Evolutionary conservation across 2,329 filamentous ascomycete species (phyloP).

Genomic region (Aspergillus pseudonomiae): DNA sequence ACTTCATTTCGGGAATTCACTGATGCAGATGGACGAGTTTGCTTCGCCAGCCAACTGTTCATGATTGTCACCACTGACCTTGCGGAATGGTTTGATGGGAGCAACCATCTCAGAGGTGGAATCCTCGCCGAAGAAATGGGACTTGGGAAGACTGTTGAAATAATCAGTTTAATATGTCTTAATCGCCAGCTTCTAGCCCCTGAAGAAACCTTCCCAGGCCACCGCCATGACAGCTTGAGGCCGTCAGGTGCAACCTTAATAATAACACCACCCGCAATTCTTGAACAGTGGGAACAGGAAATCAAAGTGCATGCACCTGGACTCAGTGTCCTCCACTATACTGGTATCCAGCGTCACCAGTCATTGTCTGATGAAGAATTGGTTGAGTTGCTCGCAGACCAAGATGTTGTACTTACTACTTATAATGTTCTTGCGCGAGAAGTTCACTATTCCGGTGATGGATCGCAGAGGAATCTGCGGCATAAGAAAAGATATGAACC

Average conservation of each 20-base stretch:
- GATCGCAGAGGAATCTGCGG: constrained; percentile 71
- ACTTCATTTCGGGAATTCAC: constrained; percentile 41
- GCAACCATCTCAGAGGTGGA: constrained; percentile 42
- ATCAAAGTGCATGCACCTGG: constrained; percentile 59
- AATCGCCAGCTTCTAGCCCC: constrained; percentile 34
- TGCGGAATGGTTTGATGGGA: constrained; percentile 35
- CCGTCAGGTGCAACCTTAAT: constrained; percentile 62
- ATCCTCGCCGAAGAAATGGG: constrained; percentile 57
- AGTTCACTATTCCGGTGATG: constrained; percentile 72
- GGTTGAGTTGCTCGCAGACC: constrained; percentile 49
- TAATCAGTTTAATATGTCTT: constrained; percentile 50
- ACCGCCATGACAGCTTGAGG: constrained; percentile 29
- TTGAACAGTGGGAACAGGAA: constrained; percentile 66
- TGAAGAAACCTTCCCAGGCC: constrained; percentile 19
- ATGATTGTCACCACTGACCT: constrained; percentile 43
- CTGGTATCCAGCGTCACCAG: constrained; percentile 51
- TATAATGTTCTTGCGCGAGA: constrained; percentile 76
- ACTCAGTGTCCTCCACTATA: constrained; percentile 60
- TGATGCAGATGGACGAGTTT: constrained; percentile 43
- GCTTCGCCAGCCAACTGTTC: constrained; percentile 47
- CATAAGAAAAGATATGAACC: constrained; percentile 66
- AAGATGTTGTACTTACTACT: constrained; percentile 64
- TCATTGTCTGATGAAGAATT: constrained; percentile 43
- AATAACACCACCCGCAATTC: constrained; percentile 63
- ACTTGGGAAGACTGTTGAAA: constrained; percentile 54